phyloP scores from a whole-genome alignment of 495 filamentous ascomycete genomes.

The Neurospora discreta region DNA sequence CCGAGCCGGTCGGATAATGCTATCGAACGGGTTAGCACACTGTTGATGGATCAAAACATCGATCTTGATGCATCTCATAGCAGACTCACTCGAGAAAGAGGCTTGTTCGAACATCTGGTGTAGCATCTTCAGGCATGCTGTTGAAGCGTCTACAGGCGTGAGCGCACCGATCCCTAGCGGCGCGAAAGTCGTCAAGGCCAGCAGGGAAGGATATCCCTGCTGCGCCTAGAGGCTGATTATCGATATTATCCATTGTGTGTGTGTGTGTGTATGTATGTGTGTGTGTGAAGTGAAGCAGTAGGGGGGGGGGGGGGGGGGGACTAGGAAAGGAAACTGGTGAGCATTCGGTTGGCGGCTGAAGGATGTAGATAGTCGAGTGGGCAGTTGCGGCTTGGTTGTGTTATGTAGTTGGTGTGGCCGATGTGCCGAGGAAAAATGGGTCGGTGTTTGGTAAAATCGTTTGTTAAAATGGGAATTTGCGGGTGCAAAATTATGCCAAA shows the following conservation, averaged over 20 bases:
- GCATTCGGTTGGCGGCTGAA: background rate
- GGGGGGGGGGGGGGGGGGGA: too few species aligned
- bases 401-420: background rate
- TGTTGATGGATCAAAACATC: background rate
- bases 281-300: background rate
- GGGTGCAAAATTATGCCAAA: background rate
- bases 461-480: background rate
- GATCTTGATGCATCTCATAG: background rate
- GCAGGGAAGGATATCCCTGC: conserved; percentile 19
- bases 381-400: background rate
- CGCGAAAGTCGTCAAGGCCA: conserved; percentile 25
- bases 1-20: conserved; percentile 23
- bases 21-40: background rate
- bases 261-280: too few species aligned
- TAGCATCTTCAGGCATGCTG: conserved; percentile 22
- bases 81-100: conserved; percentile 23
- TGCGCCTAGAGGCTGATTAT: background rate
- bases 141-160: conserved; percentile 27
- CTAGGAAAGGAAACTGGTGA: background rate
- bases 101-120: conserved; percentile 16
- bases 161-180: conserved; percentile 17
- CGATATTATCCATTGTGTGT: conserved; percentile 4
- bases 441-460: background rate
- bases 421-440: background rate
- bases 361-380: background rate